These are phyloP conservation scores for Datura wrightii DNA, from an alignment of 257 asterid species.

Conservation along the genomic window DNA sequence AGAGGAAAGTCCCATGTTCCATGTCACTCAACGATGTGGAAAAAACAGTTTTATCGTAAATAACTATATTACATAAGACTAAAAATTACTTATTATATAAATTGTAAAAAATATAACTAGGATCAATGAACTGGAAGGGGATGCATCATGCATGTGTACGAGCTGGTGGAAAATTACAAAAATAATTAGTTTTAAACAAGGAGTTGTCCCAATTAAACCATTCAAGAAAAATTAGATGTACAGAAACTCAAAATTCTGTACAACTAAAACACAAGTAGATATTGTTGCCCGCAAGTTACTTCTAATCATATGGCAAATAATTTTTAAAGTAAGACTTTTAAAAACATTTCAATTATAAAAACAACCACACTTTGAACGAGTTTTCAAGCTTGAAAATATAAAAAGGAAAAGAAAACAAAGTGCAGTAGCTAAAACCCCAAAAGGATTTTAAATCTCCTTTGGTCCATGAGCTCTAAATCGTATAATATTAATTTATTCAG, in stretches of 20 bases:
- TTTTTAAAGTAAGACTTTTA: too few species aligned
- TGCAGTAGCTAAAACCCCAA: not conserved
- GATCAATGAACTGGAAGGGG: not conserved
- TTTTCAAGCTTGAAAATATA: too few species aligned
- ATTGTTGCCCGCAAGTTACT: too few species aligned
- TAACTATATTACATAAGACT: not conserved
- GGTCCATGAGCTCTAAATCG: not conserved
- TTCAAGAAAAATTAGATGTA: not conserved
- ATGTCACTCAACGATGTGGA: conserved; percentile 29
- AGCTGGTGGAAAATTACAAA: not conserved
- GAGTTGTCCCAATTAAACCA: not conserved
- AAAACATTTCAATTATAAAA: too few species aligned
- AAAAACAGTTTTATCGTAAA: not conserved
- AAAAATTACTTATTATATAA: not conserved
- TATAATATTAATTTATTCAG: not conserved
- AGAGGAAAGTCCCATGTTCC: conserved; percentile 18
- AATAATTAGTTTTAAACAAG: not conserved
- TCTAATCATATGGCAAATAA: too few species aligned
- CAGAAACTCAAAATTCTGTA: too few species aligned
- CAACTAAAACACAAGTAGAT: too few species aligned
- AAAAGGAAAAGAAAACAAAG: too few species aligned
- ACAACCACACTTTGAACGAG: too few species aligned
- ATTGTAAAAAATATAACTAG: not conserved
- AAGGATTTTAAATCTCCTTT: not conserved
- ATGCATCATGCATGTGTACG: conserved; percentile 28